Evolutionary conservation across 192 early-diverging fungal species (phyloP).

Genomic region (Linnemannia exigua): DNA sequence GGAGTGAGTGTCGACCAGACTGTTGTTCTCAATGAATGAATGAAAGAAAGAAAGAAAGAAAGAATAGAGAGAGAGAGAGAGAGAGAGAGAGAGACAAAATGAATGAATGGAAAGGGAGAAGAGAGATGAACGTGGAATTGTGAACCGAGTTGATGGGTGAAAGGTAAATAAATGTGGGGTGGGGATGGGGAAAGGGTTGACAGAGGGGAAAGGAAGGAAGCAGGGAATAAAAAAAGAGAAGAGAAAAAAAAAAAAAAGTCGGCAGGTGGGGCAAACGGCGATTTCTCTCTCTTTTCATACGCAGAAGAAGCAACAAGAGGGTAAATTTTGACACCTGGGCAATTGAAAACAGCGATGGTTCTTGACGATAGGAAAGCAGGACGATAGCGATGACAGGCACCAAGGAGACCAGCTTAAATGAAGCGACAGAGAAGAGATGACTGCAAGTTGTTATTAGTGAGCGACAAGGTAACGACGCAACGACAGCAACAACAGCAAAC

Average conservation of each 20-base stretch:
- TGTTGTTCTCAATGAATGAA: not conserved
- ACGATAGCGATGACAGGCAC: not conserved
- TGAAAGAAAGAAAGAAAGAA: not conserved
- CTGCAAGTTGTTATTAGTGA: not conserved
- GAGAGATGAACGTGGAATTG: not conserved
- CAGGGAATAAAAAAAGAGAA: not conserved
- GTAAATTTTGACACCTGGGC: not conserved
- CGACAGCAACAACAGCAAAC: not conserved
- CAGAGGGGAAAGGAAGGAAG: not conserved
- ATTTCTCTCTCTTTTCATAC: not conserved
- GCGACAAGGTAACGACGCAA: not conserved
- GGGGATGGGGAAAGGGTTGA: no score
- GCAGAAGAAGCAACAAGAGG: not conserved
- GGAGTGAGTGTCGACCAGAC: conserved; percentile 3
- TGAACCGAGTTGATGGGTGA: conserved; percentile 14
- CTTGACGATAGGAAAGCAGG: not conserved
- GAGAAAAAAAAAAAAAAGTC: not conserved
- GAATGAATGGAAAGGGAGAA: no score
- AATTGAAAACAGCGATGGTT: not conserved
- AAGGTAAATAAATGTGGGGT: not conserved
- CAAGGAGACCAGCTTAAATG: not conserved
- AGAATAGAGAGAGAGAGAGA: not conserved
- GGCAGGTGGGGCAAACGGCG: conserved; percentile 1
- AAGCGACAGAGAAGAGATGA: no score
- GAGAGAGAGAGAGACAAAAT: not conserved